phyloP scores from a whole-genome alignment of 257 asterid genomes.

The Nicotiana attenuata region DNA sequence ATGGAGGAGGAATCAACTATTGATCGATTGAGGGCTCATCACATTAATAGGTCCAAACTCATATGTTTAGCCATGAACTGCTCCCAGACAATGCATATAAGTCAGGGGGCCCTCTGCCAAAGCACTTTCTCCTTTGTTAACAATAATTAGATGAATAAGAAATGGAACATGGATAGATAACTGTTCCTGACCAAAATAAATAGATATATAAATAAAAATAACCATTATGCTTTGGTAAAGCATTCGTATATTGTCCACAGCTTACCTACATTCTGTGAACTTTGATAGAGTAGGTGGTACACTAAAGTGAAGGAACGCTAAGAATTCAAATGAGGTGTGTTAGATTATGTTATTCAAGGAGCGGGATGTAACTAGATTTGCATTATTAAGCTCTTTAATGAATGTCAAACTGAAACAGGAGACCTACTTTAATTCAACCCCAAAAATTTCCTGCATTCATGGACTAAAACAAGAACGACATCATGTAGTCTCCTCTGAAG shows the following conservation, averaged over 20 bases:
- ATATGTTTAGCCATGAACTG: too few relatives aligned
- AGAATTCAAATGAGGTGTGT: neutral
- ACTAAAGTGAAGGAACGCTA: neutral
- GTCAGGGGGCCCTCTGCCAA: neutral
- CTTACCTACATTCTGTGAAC: neutral
- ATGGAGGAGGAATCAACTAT: neutral
- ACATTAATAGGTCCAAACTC: neutral
- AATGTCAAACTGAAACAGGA: neutral
- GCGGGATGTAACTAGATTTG: neutral
- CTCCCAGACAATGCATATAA: neutral
- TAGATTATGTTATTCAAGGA: neutral
- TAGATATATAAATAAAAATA: too few relatives aligned
- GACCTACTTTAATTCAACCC: neutral
- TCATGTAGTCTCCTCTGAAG: neutral
- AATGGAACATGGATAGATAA: neutral
- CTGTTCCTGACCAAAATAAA: neutral
- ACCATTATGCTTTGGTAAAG: neutral
- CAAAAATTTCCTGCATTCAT: neutral
- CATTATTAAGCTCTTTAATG: neutral
- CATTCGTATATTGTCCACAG: neutral
- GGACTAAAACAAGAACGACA: neutral
- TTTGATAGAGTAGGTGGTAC: neutral
- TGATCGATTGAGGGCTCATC: neutral
- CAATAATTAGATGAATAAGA: neutral
- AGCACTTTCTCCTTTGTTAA: neutral